Percentiles rank a stretch among this genome's conserved stretches.
Evolutionary conservation across 1,284 basidiomycete species (phyloP).

Genomic region (Tilletia caries): DNA sequence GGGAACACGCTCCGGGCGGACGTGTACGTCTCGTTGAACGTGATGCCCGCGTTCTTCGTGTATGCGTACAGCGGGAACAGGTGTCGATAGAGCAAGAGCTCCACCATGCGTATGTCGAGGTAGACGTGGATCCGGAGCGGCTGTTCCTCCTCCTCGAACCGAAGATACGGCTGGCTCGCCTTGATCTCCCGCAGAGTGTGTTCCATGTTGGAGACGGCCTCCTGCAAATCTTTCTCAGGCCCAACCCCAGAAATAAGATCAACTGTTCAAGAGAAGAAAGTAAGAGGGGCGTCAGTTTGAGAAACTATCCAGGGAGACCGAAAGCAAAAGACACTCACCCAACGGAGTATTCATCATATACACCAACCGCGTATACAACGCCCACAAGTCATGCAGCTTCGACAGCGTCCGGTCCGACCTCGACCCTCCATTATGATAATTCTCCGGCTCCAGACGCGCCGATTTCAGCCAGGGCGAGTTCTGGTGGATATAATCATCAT

Average conservation of each 20-base stretch:
- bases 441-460: conserved; percentile 24
- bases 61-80: conserved; percentile 21
- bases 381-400: conserved; percentile 21
- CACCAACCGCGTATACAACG: conserved; percentile 25
- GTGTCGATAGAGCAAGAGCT: conserved; percentile 30
- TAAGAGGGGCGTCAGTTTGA: background rate
- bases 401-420: background rate
- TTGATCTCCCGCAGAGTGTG: conserved; percentile 30
- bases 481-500: conserved; percentile 37
- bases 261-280: background rate
- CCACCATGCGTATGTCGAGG: conserved; percentile 28
- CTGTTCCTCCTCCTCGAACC: conserved; percentile 29
- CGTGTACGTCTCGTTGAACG: conserved; percentile 29
- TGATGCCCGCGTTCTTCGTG: conserved; percentile 12
- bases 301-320: too few species aligned
- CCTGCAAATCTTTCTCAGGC: conserved; percentile 40
- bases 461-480: conserved; percentile 34
- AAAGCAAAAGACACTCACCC: conserved; percentile 18
- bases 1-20: conserved; percentile 18
- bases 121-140: conserved; percentile 33
- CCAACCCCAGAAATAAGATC: conserved; percentile 30
- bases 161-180: conserved; percentile 25
- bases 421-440: background rate
- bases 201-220: conserved; percentile 37
- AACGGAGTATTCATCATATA: conserved; percentile 39